These are phyloP conservation scores for Thymus quinquecostatus DNA, from an alignment of 257 asterid species.

Conservation along the genomic window DNA sequence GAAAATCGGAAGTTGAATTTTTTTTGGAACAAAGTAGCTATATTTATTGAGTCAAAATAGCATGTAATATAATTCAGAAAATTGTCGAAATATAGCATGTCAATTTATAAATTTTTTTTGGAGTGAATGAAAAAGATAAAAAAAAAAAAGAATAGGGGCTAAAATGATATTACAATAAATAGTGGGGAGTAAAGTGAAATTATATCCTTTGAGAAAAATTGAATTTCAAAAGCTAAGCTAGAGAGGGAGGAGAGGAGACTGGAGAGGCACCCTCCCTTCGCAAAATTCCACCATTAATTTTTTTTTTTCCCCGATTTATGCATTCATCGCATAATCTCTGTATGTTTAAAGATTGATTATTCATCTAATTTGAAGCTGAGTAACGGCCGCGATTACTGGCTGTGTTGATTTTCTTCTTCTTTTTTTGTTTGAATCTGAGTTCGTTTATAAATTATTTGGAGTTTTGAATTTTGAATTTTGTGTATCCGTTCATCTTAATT, in stretches of 20 bases:
- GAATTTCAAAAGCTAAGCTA: slow-evolving; percentile 78
- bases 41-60: too few species aligned
- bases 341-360: slow-evolving; percentile 31
- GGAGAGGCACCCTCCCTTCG: slow-evolving; percentile 30
- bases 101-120: too few species aligned
- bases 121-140: too few species aligned
- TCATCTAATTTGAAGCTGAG: slow-evolving; percentile 34
- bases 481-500: not conserved
- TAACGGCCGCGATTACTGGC: slow-evolving; percentile 30
- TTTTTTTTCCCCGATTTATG: slow-evolving; percentile 27
- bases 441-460: slow-evolving; percentile 28
- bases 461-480: slow-evolving; percentile 24
- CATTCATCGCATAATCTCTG: slow-evolving; percentile 15
- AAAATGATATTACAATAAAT: not conserved
- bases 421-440: slow-evolving; percentile 59
- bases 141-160: not conserved
- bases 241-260: slow-evolving; percentile 88
- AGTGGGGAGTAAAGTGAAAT: slow-evolving; percentile 22
- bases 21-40: too few species aligned
- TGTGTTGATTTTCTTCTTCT: slow-evolving; percentile 27
- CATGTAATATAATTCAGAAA: too few species aligned
- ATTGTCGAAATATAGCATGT: too few species aligned
- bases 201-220: slow-evolving; percentile 48
- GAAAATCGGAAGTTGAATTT: too few species aligned
- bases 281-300: slow-evolving; percentile 32